Evolutionary conservation across 164 flowering plant species (phyloP).

Genomic region (Dillenia suffruticosa): DNA sequence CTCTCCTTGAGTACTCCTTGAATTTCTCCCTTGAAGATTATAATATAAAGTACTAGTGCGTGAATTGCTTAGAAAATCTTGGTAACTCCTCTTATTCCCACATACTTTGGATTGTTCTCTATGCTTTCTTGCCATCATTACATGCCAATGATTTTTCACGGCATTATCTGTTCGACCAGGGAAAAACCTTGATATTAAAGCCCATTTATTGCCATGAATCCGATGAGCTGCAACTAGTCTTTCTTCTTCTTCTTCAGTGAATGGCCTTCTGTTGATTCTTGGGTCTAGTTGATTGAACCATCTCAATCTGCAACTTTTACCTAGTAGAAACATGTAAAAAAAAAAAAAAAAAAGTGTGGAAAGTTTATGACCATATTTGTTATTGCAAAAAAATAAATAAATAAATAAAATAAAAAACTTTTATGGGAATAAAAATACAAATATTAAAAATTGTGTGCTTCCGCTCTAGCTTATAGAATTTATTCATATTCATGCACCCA

Average conservation of each 20-base stretch:
- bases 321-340: conserved; percentile 20
- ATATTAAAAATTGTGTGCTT: too few relatives aligned
- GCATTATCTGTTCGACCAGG: conserved; percentile 90
- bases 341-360: background rate
- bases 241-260: conserved; percentile 77
- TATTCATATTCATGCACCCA: too few relatives aligned
- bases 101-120: conserved; percentile 54
- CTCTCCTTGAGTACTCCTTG: conserved; percentile 11
- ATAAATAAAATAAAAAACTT: too few relatives aligned
- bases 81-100: conserved; percentile 34
- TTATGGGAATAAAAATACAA: too few relatives aligned
- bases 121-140: conserved; percentile 77
- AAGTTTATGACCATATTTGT: too few relatives aligned
- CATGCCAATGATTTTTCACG: conserved; percentile 94
- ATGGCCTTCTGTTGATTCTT: conserved; percentile 76
- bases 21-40: conserved; percentile 10
- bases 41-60: background rate
- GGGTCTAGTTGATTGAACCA: conserved; percentile 96
- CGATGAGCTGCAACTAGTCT: conserved; percentile 69
- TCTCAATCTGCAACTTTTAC: conserved; percentile 87
- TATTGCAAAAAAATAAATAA: too few relatives aligned
- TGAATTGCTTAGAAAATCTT: conserved; percentile 17
- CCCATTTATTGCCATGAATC: conserved; percentile 83
- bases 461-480: too few relatives aligned
- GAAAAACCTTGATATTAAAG: conserved; percentile 69